Conservation (phyloP, 192 early-diverging fungal genomes). For the Nowakowskiella sp. region DNA sequence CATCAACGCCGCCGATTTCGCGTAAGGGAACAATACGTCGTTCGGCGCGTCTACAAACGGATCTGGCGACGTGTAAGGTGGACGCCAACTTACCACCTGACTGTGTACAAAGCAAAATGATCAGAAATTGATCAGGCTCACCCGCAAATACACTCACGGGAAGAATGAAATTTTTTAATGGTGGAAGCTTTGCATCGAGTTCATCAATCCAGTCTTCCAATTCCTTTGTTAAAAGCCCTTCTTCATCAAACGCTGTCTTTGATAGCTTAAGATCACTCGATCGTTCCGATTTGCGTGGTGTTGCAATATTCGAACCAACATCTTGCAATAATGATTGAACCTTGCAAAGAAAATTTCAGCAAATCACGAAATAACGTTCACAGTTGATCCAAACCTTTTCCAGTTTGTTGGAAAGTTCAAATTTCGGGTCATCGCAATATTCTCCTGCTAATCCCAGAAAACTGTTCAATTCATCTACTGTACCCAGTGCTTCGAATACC, state of each 20-base stretch:
- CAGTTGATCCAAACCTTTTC: conserved; percentile 30
- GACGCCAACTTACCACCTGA: conserved; percentile 80
- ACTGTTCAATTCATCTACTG: conserved; percentile 79
- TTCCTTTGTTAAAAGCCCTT: conserved; percentile 49
- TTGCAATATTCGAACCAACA: conserved; percentile 86
- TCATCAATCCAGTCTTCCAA: conserved; percentile 85
- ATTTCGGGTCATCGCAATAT: conserved; percentile 43
- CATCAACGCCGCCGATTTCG: conserved; percentile 47
- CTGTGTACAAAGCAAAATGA: conserved; percentile 18
- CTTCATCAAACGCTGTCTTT: conserved; percentile 68
- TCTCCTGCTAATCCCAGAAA: conserved; percentile 61
- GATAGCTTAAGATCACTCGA: not conserved
- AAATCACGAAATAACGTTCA: not conserved
- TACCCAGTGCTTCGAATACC: conserved; percentile 87
- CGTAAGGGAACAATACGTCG: conserved; percentile 68
- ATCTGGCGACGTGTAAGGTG: conserved; percentile 74
- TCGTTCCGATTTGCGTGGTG: conserved; percentile 60
- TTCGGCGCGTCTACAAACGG: conserved; percentile 80
- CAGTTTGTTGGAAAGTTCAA: conserved; percentile 40
- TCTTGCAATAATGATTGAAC: conserved; percentile 88
- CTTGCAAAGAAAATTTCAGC: conserved; percentile 12
- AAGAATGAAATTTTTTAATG: conserved; percentile 75
- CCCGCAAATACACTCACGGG: conserved; percentile 45
- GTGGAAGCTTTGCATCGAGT: conserved; percentile 58
- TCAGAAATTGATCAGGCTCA: not conserved